Conservation (phyloP, 139 green algal species). For the Pleodorina starrii region DNA sequence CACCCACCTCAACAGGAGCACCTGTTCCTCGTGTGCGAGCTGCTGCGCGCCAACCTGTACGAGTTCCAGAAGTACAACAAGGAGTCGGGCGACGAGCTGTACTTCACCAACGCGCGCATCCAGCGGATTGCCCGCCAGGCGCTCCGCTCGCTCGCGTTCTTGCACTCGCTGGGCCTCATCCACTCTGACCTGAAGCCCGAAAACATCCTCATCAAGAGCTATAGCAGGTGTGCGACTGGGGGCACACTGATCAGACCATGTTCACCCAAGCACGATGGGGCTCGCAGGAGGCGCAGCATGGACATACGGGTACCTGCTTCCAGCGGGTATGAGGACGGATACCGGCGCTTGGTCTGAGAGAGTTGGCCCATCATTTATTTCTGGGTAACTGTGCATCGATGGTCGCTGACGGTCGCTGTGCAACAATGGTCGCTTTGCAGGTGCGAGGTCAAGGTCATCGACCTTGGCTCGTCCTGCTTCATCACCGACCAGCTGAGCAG, state of each 20-base stretch:
- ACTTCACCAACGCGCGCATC: conserved; percentile 94
- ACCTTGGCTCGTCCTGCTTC: conserved; percentile 96
- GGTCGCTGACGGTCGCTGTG: too few species aligned
- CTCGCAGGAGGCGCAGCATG: too few species aligned
- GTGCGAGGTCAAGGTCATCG: conserved; percentile 94
- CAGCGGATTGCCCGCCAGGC: conserved; percentile 91
- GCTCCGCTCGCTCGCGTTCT: conserved; percentile 83
- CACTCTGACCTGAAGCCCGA: conserved; percentile 98
- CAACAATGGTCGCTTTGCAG: too few species aligned
- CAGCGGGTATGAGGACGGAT: too few species aligned
- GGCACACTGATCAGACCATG: too few species aligned
- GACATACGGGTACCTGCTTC: too few species aligned
- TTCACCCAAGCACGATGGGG: too few species aligned
- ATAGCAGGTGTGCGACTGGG: conserved; percentile 87
- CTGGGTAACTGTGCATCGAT: too few species aligned
- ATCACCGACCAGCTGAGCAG: conserved; percentile 90
- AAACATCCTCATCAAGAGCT: conserved; percentile 97
- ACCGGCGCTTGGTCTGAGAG: too few species aligned
- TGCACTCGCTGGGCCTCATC: conserved; percentile 93
- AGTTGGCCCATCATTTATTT: too few species aligned
- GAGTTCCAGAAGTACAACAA: conserved; percentile 97
- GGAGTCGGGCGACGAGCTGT: conserved; percentile 83
- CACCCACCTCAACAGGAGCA: too few species aligned
- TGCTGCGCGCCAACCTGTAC: conserved; percentile 98
- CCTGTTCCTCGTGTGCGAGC: conserved; percentile 97